Conservation (phyloP, 208 protist species). For the Wallacemonas rigidus region DNA sequence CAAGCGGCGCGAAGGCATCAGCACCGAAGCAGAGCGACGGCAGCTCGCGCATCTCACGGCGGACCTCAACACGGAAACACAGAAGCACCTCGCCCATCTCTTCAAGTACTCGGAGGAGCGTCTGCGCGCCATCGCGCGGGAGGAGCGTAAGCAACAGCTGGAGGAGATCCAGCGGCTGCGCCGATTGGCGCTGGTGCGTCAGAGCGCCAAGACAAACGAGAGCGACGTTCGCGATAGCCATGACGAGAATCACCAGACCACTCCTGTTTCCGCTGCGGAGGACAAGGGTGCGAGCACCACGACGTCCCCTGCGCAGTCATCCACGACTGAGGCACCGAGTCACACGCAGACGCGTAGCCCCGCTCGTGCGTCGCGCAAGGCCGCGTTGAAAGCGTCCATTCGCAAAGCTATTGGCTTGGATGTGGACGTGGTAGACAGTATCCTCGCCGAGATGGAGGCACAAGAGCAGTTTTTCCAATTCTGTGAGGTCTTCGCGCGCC, state of each 20-base stretch:
- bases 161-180: constrained; percentile 51
- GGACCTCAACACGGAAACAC: constrained; percentile 75
- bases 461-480: constrained; percentile 86
- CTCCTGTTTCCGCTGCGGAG: neutral
- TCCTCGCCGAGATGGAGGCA: constrained; percentile 64
- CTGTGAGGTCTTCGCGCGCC: constrained; percentile 83
- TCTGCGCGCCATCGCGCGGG: constrained; percentile 45
- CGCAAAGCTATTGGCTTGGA: constrained; percentile 69
- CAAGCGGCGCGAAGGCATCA: constrained; percentile 72
- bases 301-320: neutral
- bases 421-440: constrained; percentile 55
- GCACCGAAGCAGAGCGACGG: constrained; percentile 75
- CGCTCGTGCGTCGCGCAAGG: constrained; percentile 18
- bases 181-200: neutral
- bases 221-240: constrained; percentile 18
- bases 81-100: constrained; percentile 74
- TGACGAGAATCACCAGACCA: constrained; percentile 7
- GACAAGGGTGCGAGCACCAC: neutral
- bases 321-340: neutral
- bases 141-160: constrained; percentile 62
- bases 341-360: neutral
- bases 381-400: constrained; percentile 44
- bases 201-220: too few relatives aligned
- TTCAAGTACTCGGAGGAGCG: constrained; percentile 79
- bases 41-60: constrained; percentile 72